These are phyloP conservation scores for Ustilago hordei DNA, from an alignment of 1,284 basidiomycete genomes.

Conservation along the genomic window DNA sequence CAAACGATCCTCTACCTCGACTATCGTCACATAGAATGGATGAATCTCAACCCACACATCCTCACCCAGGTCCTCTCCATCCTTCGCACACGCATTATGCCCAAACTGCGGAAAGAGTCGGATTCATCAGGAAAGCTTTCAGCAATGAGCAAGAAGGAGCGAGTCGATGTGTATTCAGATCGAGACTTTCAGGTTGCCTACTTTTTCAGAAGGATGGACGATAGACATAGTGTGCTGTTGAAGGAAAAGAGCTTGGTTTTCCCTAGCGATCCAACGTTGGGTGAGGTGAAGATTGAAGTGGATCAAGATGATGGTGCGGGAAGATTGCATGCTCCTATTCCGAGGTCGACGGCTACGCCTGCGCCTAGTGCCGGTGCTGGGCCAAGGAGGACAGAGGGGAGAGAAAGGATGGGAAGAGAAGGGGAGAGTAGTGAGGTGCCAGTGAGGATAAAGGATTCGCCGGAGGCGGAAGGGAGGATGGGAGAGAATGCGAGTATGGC, in stretches of 20 bases:
- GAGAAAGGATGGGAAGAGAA: constrained; percentile 7
- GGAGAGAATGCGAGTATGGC: constrained; percentile 21
- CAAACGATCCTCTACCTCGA: constrained; percentile 70
- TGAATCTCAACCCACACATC: constrained; percentile 63
- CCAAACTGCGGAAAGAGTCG: constrained; percentile 66
- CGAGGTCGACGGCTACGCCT: constrained; percentile 22
- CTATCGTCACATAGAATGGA: constrained; percentile 69
- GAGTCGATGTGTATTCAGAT: constrained; percentile 69
- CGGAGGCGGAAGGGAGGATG: constrained; percentile 21
- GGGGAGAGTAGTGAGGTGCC: constrained; percentile 21
- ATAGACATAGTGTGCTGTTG: constrained; percentile 69
- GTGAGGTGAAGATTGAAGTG: constrained; percentile 43
- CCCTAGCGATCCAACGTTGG: constrained; percentile 35
- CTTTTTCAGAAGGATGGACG: constrained; percentile 69
- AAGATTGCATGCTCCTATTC: constrained; percentile 53
- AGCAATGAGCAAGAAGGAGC: constrained; percentile 63
- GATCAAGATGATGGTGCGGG: constrained; percentile 43
- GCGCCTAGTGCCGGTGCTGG: constrained; percentile 1
- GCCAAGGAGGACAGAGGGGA: not conserved
- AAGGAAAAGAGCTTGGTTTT: constrained; percentile 50
- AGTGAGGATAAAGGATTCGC: constrained; percentile 43
- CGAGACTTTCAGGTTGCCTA: constrained; percentile 69
- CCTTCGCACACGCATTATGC: constrained; percentile 65
- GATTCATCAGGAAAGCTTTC: constrained; percentile 59
- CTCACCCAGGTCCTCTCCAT: constrained; percentile 61